Evolutionary conservation across 164 flowering plant species (phyloP).

Genomic region (Piper longum): DNA sequence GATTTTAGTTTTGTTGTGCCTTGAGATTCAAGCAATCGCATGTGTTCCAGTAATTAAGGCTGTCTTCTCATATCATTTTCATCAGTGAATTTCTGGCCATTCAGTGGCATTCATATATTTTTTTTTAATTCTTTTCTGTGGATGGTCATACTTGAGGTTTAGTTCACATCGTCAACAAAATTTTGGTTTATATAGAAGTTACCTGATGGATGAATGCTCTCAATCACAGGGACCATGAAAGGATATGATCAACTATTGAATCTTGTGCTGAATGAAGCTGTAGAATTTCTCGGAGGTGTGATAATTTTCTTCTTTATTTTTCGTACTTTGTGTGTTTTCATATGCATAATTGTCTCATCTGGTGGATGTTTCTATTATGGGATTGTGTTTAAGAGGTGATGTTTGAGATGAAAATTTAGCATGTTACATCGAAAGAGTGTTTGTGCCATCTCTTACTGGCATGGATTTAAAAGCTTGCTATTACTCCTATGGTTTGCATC

Average conservation of each 20-base stretch:
- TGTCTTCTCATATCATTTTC: no score
- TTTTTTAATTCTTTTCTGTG: background rate
- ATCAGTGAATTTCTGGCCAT: background rate
- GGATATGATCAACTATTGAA: slow-evolving; percentile 92
- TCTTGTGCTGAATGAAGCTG: slow-evolving; percentile 91
- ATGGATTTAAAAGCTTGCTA: background rate
- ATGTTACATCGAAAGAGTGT: background rate
- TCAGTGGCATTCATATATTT: background rate
- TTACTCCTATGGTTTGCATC: background rate
- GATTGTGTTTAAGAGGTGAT: no score
- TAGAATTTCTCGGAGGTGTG: slow-evolving; percentile 70
- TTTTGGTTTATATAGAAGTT: background rate
- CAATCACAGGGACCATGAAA: slow-evolving; percentile 83
- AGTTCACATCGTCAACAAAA: background rate
- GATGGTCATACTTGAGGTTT: background rate
- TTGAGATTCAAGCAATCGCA: no score
- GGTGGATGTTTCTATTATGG: no score
- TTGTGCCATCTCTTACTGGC: background rate
- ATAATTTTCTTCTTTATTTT: background rate
- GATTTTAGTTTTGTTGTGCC: no score
- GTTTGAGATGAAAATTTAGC: background rate
- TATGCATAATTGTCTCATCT: background rate
- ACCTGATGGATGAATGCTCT: background rate
- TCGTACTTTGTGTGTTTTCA: background rate
- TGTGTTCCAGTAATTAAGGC: no score